Percentiles rank a stretch among this genome's conserved stretches.
Evolutionary conservation across 1,284 basidiomycete species (phyloP).

Genomic region (Clitocybe nebularis): DNA sequence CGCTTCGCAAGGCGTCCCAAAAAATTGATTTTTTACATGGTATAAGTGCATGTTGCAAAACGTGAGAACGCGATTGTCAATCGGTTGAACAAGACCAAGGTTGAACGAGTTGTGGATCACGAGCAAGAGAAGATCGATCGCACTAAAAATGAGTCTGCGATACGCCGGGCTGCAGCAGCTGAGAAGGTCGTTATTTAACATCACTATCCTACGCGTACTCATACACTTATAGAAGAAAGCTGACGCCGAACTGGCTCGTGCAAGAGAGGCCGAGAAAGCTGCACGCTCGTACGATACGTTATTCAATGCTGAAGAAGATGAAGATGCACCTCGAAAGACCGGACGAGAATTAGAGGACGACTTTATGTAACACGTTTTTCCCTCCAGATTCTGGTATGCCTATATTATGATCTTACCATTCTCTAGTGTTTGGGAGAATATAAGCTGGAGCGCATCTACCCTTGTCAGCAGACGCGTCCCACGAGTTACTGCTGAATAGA

Average conservation of each 20-base stretch:
- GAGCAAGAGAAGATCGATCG: conserved; percentile 85
- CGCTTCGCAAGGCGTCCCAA: background rate
- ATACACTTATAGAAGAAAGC: conserved; percentile 55
- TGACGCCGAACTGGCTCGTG: conserved; percentile 61
- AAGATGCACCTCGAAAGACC: conserved; percentile 43
- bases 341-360: conserved; percentile 67
- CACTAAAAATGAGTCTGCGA: conserved; percentile 70
- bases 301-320: conserved; percentile 52
- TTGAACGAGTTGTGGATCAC: conserved; percentile 83
- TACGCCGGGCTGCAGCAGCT: conserved; percentile 61
- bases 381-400: too few species aligned
- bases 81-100: conserved; percentile 92
- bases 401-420: too few species aligned
- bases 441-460: too few species aligned
- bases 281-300: conserved; percentile 74
- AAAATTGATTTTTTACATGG: background rate
- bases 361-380: conserved; percentile 47
- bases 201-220: background rate
- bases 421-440: too few species aligned
- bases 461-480: too few species aligned
- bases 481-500: too few species aligned
- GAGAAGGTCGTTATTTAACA: conserved; percentile 43
- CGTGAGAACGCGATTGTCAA: conserved; percentile 92
- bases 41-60: conserved; percentile 68
- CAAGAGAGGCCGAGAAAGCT: conserved; percentile 72